These are phyloP conservation scores for Phaeosphaeriaceae sp. DNA, from an alignment of 2,329 filamentous ascomycete species.

Conservation along the genomic window DNA sequence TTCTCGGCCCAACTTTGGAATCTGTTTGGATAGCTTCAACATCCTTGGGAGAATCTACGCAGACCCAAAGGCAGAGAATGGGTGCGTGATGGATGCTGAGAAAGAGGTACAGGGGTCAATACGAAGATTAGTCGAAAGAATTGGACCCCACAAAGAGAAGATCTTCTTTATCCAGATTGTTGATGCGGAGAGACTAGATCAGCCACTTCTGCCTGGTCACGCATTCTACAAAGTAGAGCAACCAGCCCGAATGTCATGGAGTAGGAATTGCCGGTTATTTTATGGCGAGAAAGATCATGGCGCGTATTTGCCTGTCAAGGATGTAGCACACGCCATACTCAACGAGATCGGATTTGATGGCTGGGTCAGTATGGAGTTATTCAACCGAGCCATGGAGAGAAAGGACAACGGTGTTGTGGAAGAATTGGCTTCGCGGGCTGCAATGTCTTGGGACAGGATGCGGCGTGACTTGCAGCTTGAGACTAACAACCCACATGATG, in stretches of 20 bases:
- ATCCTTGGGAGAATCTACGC: conserved; percentile 74
- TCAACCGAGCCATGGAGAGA: conserved; percentile 66
- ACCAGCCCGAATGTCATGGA: conserved; percentile 76
- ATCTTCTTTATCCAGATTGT: conserved; percentile 80
- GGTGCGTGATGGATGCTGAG: conserved; percentile 61
- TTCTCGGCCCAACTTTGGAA: conserved; percentile 73
- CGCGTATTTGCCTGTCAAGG: conserved; percentile 70
- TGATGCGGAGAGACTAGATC: conserved; percentile 69
- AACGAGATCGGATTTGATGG: conserved; percentile 70
- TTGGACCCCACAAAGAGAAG: conserved; percentile 64
- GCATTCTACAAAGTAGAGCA: conserved; percentile 65
- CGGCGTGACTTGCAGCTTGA: conserved; percentile 45
- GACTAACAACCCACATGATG: neutral
- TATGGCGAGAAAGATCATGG: conserved; percentile 67
- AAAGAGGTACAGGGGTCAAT: conserved; percentile 62
- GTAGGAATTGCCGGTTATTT: conserved; percentile 73
- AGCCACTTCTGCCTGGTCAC: conserved; percentile 65
- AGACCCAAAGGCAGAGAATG: conserved; percentile 64
- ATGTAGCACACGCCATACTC: conserved; percentile 67
- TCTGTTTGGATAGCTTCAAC: conserved; percentile 81
- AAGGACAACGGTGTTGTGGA: conserved; percentile 59
- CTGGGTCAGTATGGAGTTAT: conserved; percentile 75
- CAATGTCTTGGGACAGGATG: conserved; percentile 59
- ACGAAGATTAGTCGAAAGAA: conserved; percentile 57
- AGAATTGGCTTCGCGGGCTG: conserved; percentile 61